phyloP scores from a whole-genome alignment of 768 basidiomycete genomes.

The Multifurca ochricompacta region DNA sequence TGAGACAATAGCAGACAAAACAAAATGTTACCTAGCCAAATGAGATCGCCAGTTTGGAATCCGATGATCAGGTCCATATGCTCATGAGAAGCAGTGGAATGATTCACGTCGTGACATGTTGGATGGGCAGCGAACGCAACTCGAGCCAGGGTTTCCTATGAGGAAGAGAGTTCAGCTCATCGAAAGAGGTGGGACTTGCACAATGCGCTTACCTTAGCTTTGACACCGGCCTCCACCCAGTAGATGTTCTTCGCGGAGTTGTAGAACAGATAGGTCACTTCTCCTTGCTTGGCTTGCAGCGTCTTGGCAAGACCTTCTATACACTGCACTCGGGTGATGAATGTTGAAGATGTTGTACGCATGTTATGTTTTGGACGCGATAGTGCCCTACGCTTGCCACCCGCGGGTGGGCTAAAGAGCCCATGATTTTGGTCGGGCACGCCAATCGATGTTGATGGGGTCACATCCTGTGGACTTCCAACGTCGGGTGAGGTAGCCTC shows the following conservation, averaged over 20 bases:
- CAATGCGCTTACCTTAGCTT: constrained; percentile 60
- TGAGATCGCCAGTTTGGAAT: constrained; percentile 87
- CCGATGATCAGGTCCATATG: constrained; percentile 86
- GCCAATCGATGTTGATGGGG: constrained; percentile 34
- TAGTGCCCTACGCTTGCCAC: constrained; percentile 54
- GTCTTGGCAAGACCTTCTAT: constrained; percentile 67
- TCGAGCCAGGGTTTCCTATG: constrained; percentile 76
- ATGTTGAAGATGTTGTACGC: constrained; percentile 84
- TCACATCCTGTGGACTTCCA: constrained; percentile 24
- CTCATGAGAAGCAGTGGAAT: constrained; percentile 65
- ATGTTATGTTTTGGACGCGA: constrained; percentile 87
- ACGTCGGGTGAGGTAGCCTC: constrained; percentile 38
- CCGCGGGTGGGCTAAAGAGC: constrained; percentile 44
- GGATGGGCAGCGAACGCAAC: constrained; percentile 83
- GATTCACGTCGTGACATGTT: constrained; percentile 87
- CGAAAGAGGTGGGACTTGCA: not conserved
- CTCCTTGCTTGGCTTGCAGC: constrained; percentile 75
- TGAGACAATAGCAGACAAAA: constrained; percentile 2
- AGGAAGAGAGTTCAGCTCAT: not conserved
- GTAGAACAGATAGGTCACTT: constrained; percentile 80
- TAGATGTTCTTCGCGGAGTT: constrained; percentile 77
- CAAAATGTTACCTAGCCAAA: constrained; percentile 74
- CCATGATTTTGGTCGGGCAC: constrained; percentile 39
- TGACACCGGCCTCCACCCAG: constrained; percentile 82
- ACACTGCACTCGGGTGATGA: constrained; percentile 80